Conservation (phyloP, 2,329 filamentous ascomycete species). For the Aspergillus clavatus region DNA sequence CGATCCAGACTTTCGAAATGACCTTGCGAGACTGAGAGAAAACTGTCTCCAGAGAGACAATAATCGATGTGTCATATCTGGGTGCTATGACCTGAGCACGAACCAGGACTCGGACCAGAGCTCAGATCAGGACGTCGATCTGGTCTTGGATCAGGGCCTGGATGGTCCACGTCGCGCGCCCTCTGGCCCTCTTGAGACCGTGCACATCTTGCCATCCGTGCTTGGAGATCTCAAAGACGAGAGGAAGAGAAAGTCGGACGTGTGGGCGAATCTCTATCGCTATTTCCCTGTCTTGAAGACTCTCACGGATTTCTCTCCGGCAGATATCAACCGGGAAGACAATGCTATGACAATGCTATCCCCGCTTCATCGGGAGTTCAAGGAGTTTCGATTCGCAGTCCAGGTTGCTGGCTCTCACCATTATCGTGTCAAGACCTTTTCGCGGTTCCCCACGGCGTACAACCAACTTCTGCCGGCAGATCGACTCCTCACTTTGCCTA, state of each 20-base stretch:
- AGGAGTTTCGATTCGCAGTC: slow-evolving; percentile 13
- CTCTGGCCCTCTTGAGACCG: slow-evolving; percentile 11
- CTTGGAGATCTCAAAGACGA: slow-evolving; percentile 7
- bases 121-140: too few species aligned
- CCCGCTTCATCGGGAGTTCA: slow-evolving; percentile 12
- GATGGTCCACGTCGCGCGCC: slow-evolving; percentile 8
- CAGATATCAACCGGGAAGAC: slow-evolving; percentile 13
- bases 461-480: slow-evolving; percentile 10
- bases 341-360: slow-evolving; percentile 16
- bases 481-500: slow-evolving; percentile 13
- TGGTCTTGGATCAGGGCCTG: too few species aligned
- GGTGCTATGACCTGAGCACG: slow-evolving; percentile 6
- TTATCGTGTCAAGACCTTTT: slow-evolving; percentile 17
- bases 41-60: slow-evolving; percentile 18
- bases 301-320: slow-evolving; percentile 10
- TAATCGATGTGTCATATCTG: slow-evolving; percentile 15
- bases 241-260: slow-evolving; percentile 8
- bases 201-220: slow-evolving; percentile 17
- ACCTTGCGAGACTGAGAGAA: slow-evolving; percentile 5
- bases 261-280: slow-evolving; percentile 17
- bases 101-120: neutral
- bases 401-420: slow-evolving; percentile 11
- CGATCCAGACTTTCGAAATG: slow-evolving; percentile 9
- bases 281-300: slow-evolving; percentile 16
- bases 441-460: slow-evolving; percentile 2